Base-by-base conservation (phyloP, 768 basidiomycete species). In the Termitomyces sp. region DNA sequence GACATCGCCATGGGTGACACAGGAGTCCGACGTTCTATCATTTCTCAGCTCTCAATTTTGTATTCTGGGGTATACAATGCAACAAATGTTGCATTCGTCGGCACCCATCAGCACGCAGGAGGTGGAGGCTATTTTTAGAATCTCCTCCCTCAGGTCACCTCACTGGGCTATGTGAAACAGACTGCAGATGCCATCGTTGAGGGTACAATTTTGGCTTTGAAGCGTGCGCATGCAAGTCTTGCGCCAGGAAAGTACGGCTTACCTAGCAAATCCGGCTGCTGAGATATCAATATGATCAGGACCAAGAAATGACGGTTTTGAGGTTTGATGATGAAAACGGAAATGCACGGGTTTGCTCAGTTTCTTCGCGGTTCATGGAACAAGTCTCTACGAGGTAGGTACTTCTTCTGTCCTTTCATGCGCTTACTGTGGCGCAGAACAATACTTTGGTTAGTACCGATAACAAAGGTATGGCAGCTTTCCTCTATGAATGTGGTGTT, bases 391-490 rank as follows among this genome's bases (percentile, higher is more conserved):
- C 66, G 80, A 86, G 75, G 90, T 90, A 65, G 31, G 69, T 60
- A 7, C 38, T 36, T 56, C 49, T 42, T 56, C 34, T 17, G 29
- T 14, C 15, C 15, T 38, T 49, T 20, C 32, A 47, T 38, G 53
- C 12, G 38, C 52, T 56, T 61, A 45, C 63, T 45, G 37, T 56
- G 29, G 7, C 37, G 38, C 65, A 91, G 88, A 93, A 92, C 69
- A 92, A 91, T 63, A 91, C 90, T 0, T 75, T 92, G n/a, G 82
- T 92, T 36, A 91, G 89, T 70, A 73, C 81, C 4, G 91, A 92
- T 72, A 92, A 92, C 77, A 92, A 93, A 70, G 91, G 91, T 45
- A 91, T 92, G 88, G 89, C 91, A 4, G 89, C 89, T 8, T 87
- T 83, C 71, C 70, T 92, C 15, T 92, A 90, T 62, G 91, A 92